Evolutionary conservation across 2,329 filamentous ascomycete species (phyloP).

Genomic region (Alternaria burnsii): DNA sequence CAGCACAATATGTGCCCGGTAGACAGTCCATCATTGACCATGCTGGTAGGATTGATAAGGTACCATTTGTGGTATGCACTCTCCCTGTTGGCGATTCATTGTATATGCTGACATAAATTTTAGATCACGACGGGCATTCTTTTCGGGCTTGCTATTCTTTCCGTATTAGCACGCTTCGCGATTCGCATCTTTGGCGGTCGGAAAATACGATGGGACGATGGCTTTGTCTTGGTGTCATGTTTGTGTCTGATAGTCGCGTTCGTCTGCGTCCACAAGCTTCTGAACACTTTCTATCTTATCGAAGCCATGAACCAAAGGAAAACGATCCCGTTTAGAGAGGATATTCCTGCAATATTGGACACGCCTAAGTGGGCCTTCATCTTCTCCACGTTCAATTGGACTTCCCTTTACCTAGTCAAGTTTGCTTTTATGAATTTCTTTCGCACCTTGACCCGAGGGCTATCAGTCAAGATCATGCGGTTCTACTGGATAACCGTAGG

Average conservation of each 20-base stretch:
- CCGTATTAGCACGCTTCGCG: constrained; percentile 1
- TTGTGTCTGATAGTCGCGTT: background rate
- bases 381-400: constrained; percentile 10
- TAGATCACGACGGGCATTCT: constrained; percentile 2
- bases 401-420: constrained; percentile 11
- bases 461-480: background rate
- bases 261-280: constrained; percentile 3
- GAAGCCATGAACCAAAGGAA: constrained; percentile 14
- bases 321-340: constrained; percentile 6
- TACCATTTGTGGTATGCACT: constrained; percentile 3
- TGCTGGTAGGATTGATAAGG: constrained; percentile 6
- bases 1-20: constrained; percentile 4
- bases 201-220: constrained; percentile 8
- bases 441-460: background rate
- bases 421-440: constrained; percentile 14
- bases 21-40: constrained; percentile 3
- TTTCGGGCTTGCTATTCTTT: constrained; percentile 4
- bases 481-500: constrained; percentile 1
- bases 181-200: constrained; percentile 7
- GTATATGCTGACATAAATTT: background rate
- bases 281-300: constrained; percentile 12
- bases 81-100: background rate
- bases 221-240: background rate
- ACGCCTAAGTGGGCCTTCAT: constrained; percentile 6
- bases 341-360: constrained; percentile 8